Evolutionary conservation across 2,329 filamentous ascomycete genomes (phyloP), one percentile per base, ranked within the genome.

Genomic region (Graphiopsis chlorocephala): DNA sequence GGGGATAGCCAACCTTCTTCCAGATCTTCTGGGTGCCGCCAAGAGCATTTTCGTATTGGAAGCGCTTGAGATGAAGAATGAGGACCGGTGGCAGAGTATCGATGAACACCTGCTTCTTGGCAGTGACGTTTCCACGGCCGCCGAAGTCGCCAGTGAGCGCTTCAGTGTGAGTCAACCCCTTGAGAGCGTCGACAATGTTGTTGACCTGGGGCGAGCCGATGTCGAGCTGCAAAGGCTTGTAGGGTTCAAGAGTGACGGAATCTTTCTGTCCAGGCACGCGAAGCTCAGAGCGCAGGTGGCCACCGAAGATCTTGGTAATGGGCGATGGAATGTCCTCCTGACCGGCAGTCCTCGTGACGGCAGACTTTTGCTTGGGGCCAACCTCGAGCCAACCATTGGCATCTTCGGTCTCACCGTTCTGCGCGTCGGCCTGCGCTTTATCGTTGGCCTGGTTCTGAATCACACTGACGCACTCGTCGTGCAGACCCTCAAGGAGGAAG

Each of bases 21-120:
- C 94, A 97, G 68, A 98, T 96, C 83, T 99, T 99, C 73, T 97
- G 90, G 0, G 93, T 96, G 26, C 93, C 93, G 52, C 89, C 91
- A 33, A 71, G 61, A 65, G 89, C 86, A 67, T 88, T 91, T 72
- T 98, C 93, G 72, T 97, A 98, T 72, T 97, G 92, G 83, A 99
- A 99, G 52, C 95, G 92, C 81, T 99, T 99, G 48, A 99, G 84
- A 74, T 99, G 95, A 10, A 99, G 85, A 62, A 98, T 96, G 14
- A 99, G 85, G 4, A 98, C 91, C 0, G 93, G 92, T 0, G 95
- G 95, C 17, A 98, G 82, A 1, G 88, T 91, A 72, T 98, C 94
- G 68, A 99, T 96, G 71, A 96, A 93, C 2, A 97, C 89, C 77
- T 98, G 95, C 80, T 98, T 99, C 33, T 91, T 96, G 1, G 92